phyloP scores from a whole-genome alignment of 768 basidiomycete genomes.

The Clathrus columnatus region DNA sequence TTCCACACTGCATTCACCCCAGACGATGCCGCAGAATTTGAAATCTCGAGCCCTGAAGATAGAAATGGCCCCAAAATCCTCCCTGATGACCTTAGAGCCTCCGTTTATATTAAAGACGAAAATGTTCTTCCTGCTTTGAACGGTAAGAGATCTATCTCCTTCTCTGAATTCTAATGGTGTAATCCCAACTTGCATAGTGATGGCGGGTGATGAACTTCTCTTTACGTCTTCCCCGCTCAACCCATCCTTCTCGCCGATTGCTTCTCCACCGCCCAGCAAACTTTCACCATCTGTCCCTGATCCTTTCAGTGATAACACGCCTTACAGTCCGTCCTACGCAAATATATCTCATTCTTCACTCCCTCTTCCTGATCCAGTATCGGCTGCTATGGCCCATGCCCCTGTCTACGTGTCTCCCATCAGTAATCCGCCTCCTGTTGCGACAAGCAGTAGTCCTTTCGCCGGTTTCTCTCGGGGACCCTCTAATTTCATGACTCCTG shows the following conservation, averaged over 20 bases:
- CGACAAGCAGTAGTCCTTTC: conserved; percentile 8
- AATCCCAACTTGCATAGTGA: background rate
- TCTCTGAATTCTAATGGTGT: background rate
- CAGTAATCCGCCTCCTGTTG: conserved; percentile 5
- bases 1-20: background rate
- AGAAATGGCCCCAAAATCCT: background rate
- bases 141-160: conserved; percentile 39
- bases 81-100: background rate
- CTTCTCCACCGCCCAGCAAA: conserved; percentile 1
- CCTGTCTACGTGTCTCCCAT: conserved; percentile 22
- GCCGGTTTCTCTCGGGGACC: conserved; percentile 16
- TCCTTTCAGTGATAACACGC: conserved; percentile 5
- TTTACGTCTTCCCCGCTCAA: conserved; percentile 27
- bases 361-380: conserved; percentile 6
- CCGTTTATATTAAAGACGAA: background rate
- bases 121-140: conserved; percentile 59
- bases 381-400: conserved; percentile 23
- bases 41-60: conserved; percentile 9
- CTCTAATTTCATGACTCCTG: conserved; percentile 45
- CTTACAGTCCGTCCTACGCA: conserved; percentile 5
- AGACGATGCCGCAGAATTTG: background rate
- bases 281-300: conserved; percentile 5
- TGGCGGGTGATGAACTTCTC: conserved; percentile 36
- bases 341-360: conserved; percentile 4
- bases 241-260: conserved; percentile 10